Evolutionary conservation across 257 asterid genomes (phyloP), one percentile per base, ranked within the genome.

Genomic region (Solanum microdontum): DNA sequence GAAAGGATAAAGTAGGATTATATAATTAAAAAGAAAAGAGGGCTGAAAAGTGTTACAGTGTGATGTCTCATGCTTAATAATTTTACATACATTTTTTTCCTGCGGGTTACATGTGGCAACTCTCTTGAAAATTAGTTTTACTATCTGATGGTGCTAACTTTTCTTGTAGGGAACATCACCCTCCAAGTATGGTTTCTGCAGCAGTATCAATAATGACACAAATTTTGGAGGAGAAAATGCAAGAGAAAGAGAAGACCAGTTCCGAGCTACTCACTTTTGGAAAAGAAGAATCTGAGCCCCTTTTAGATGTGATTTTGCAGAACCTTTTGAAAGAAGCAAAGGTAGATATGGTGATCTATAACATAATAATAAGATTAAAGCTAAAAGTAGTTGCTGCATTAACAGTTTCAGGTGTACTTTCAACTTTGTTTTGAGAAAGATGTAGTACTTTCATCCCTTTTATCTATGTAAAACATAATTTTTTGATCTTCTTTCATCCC

Each of bases 301-400:
- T 96, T 83, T 73, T 92, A 87, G 98, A 94, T 88, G 93, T 95
- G 92, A 89, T 96, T 90, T 89, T 96, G 87, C 94, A 90, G 90
- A 94, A 94, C 91, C 92, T 96, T 89, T 86, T 95, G 89, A 92
- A 90, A 89, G 95, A 94, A 87, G 87, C 89, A 72, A 91, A 94
- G 97, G 99, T 93, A 83, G 88, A 51, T 89, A 72, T 40, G 45
- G 36, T 72, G 66, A 70, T 17, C 79, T 33, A 69, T 48, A n/a
- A 69, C 83, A 2, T 45, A 60, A 40, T 72, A 86, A 85, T 86
- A 86, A 85, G 68, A 34, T 39, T 11, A 48, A 82, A 48, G 69
- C 85, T 28, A 28, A 30, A 80, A 82, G 69, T 82, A 21, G 43
- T 80, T 80, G 2, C 69, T 48, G 3, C 40, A 30, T 28, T 48